Evolutionary conservation across 768 basidiomycete genomes (phyloP).

Genomic region (Termitomyces sp.): DNA sequence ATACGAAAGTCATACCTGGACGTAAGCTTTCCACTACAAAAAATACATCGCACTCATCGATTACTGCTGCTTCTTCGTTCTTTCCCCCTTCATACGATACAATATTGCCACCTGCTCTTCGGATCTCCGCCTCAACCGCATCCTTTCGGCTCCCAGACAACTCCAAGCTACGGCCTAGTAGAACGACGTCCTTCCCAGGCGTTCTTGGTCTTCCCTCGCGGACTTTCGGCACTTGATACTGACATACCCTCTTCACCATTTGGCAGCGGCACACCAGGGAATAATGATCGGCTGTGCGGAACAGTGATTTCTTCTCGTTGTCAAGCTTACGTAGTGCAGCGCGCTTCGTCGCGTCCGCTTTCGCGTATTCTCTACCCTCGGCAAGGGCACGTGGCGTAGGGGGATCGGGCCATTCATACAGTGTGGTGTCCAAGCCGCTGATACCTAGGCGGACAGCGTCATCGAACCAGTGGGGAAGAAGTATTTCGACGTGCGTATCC

Average conservation of each 20-base stretch:
- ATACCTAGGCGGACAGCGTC: slow-evolving; percentile 60
- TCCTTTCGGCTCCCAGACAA: slow-evolving; percentile 40
- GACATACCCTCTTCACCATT: background rate
- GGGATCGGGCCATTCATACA: slow-evolving; percentile 76
- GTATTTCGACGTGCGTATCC: slow-evolving; percentile 54
- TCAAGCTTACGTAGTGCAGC: slow-evolving; percentile 19
- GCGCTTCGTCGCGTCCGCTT: slow-evolving; percentile 14
- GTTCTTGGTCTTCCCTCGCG: slow-evolving; percentile 18
- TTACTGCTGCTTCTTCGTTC: slow-evolving; percentile 23
- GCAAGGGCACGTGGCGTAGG: slow-evolving; percentile 30
- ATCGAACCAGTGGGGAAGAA: slow-evolving; percentile 94
- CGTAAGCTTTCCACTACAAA: slow-evolving; percentile 66
- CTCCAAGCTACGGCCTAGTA: slow-evolving; percentile 57
- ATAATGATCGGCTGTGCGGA: slow-evolving; percentile 23
- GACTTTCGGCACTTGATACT: slow-evolving; percentile 3
- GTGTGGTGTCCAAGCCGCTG: slow-evolving; percentile 39
- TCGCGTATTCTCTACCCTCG: slow-evolving; percentile 13
- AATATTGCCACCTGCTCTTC: slow-evolving; percentile 47
- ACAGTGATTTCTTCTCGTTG: slow-evolving; percentile 25
- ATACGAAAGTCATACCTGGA: slow-evolving; percentile 42
- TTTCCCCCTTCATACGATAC: slow-evolving; percentile 24
- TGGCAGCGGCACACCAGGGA: slow-evolving; percentile 17
- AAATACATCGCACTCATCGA: slow-evolving; percentile 62
- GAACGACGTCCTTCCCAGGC: slow-evolving; percentile 59
- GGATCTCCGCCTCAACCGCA: slow-evolving; percentile 56